phyloP scores from a whole-genome alignment of 2,329 filamentous ascomycete genomes.

The Venturiaceae sp. region DNA sequence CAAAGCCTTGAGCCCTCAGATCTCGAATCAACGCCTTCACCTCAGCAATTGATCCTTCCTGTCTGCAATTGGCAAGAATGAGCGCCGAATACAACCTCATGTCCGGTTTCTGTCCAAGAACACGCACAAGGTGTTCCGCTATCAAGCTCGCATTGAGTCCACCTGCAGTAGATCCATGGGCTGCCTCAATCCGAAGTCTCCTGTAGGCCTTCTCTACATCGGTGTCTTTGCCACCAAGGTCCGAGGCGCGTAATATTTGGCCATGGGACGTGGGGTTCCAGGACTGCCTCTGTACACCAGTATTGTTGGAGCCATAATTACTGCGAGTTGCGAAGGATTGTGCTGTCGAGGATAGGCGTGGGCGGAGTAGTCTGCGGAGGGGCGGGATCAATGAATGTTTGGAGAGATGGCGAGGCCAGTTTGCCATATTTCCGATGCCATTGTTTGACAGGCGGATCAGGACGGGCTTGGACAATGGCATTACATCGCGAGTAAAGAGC shows the following conservation, averaged over 20 bases:
- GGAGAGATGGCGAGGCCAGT: not conserved
- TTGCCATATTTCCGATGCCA: not conserved
- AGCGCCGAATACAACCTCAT: constrained; percentile 61
- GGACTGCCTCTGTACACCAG: not conserved
- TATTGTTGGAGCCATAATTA: not conserved
- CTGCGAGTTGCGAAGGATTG: not conserved
- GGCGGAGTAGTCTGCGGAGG: not conserved
- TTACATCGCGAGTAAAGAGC: not conserved
- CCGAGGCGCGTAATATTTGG: not conserved
- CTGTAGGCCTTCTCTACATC: not conserved
- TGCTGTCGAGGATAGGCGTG: not conserved
- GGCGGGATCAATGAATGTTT: not conserved
- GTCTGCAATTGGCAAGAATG: constrained; percentile 60
- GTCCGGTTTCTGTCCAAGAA: constrained; percentile 46
- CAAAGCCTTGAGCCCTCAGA: constrained; percentile 53
- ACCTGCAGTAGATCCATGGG: not conserved
- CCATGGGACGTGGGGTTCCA: not conserved
- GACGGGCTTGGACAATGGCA: not conserved
- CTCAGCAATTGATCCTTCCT: constrained; percentile 56
- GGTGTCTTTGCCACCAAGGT: not conserved
- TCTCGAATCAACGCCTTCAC: constrained; percentile 60
- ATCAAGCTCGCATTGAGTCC: not conserved
- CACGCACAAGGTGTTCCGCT: constrained; percentile 35
- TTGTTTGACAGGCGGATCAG: not conserved
- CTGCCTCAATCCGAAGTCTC: not conserved